phyloP scores from a whole-genome alignment of 345 rosid species.

The Gynandropsis gynandra region DNA sequence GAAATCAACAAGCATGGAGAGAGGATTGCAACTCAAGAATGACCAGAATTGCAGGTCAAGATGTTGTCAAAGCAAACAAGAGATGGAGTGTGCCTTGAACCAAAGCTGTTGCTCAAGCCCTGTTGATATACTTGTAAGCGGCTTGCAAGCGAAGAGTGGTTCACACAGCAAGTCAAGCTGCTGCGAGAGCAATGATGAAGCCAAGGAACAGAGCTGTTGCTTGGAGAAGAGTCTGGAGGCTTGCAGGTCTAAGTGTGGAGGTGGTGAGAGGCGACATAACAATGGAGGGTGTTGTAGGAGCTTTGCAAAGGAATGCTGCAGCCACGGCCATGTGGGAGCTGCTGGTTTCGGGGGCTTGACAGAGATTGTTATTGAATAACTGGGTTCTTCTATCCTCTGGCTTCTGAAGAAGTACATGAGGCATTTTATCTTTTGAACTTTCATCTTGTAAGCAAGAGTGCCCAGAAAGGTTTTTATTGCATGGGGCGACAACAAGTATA shows the following conservation, averaged over 20 bases:
- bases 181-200: not conserved
- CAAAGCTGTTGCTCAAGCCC: conserved; percentile 19
- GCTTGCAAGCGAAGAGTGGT: conserved; percentile 22
- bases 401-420: too few species aligned
- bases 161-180: not conserved
- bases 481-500: too few species aligned
- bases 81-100: conserved; percentile 8
- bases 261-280: conserved; percentile 17
- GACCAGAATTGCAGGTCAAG: conserved; percentile 1
- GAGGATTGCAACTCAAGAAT: not conserved
- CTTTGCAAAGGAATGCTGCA: conserved; percentile 22
- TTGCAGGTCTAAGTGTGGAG: conserved; percentile 15
- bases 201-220: conserved; percentile 19
- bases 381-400: conserved; percentile 7
- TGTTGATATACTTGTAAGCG: conserved; percentile 8
- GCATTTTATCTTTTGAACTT: not conserved
- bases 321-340: conserved; percentile 23
- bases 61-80: conserved; percentile 19
- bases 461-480: too few species aligned
- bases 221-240: conserved; percentile 22
- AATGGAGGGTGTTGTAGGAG: conserved; percentile 31
- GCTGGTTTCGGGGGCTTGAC: conserved; percentile 5
- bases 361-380: not conserved
- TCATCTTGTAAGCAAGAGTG: conserved; percentile 2
- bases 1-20: conserved; percentile 4